Base-by-base conservation (phyloP, 1,284 basidiomycete species). In the Sutorius eximius region DNA sequence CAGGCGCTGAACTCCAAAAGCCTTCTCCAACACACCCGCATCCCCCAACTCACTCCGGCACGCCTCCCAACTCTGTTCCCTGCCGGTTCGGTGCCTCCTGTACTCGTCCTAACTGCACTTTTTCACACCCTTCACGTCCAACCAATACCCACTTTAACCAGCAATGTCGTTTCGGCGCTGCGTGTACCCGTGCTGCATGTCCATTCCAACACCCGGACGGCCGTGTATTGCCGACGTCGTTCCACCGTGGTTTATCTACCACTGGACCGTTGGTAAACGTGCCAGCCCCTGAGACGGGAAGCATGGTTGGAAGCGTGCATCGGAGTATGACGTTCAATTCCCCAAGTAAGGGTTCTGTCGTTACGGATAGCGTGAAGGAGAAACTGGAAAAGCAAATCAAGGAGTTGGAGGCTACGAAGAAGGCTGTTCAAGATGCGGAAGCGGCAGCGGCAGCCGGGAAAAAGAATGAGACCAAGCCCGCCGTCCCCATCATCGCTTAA, bases 201-300 rank as follows among this genome's bases (percentile, higher is more conserved):
- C 72, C 82, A 6, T 93, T 84, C 77, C 83, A 88, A 61, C 91
- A 93, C 63, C 91, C 91, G 0, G 84, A 88, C 49, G 87, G 86
- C 9, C 85, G 90, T 12, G 87, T 89, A 8, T 75, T 91, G 3
- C 89, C 90, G 2, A 78, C 82, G 2, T 75, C 83, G 5, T 91
- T 91, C 79, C 87, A 91, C 64, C 85, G 87, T 32, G 89, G 89
- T 1, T 70, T 91, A n/a, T 77, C 82, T 11, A 75, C 80, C 5
- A 77, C 71, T 22, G 78, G 80, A 0, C 83, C 86, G 3, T 61
- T 86, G 56, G 81, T 87, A 38, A 85, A 66, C 47, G 81, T 89
- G 1, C 67, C 75, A 11, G 78, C 76, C 1, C 86, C 87, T 3
- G 84, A 84, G 67, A 74, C 85, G 2, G 87, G 87, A 13, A 78